Evolutionary conservation across 2,329 filamentous ascomycete species (phyloP), one percentile per base, ranked within the genome.

Genomic region (Nigrospora oryzae): DNA sequence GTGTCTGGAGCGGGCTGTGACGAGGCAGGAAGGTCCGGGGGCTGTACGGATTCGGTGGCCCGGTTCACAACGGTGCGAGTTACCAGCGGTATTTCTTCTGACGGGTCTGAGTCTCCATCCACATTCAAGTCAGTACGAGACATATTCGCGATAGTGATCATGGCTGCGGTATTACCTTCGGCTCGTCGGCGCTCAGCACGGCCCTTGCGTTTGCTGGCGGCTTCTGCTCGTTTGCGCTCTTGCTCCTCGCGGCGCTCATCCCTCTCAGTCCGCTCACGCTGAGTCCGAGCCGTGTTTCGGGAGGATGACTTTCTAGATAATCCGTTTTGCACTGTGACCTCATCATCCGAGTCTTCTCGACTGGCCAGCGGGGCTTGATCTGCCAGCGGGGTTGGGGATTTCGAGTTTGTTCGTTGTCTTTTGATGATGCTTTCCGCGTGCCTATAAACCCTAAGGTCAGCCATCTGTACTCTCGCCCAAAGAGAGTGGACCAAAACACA

Each of bases 371-470:
- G 65, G 40, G 67, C 58, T 60, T 70, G 61, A 56, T 81, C 71
- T 44, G 70, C 59, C 49, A 71, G 56, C 49, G 82, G 79, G 1
- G 84, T 81, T 28, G 77, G 75, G 4, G 87, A 89, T 39, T 81
- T 81, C 3, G 89, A 94, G 48, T 75, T 77, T 23, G 90, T 96
- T 44, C 91, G 82, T 62, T 89, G 89, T 53, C 91, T 79, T 68
- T 97, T 97, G 40, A 79, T 66, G 12, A 42, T 36, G 49, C 73
- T 79, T 51, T 83, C 77, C 47, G 78, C 81, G 60, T 83, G 83
- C 54, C 89, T 95, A 37, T 34, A 44, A 52, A 42, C 46, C 46
- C 43, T 46, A 43, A 46, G 30, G 46, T 55, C 48, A 43, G 46
- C 38, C 42, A 42, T 28, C 23, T 7, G 10, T 28, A 10, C 8